Percentiles rank a stretch among this genome's conserved stretches.
Conservation (phyloP, 495 filamentous ascomycete species). For the Pseudoneurospora amorphoporcata region DNA sequence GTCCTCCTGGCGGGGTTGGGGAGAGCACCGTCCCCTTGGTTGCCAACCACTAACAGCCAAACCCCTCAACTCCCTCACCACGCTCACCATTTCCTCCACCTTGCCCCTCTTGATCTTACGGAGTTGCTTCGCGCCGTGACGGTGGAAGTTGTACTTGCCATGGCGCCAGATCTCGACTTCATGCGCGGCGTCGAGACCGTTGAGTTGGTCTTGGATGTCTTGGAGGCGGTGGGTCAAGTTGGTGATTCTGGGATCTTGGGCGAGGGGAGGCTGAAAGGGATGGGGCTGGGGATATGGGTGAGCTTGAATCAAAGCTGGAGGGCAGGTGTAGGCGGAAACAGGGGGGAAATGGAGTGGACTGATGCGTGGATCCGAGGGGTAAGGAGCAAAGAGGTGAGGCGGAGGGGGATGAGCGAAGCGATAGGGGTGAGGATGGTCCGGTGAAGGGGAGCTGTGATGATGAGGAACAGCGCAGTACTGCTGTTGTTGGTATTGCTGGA, state of each 20-base stretch:
- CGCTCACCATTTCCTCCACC: not conserved
- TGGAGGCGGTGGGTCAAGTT: not conserved
- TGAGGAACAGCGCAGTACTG: not conserved
- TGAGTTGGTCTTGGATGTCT: not conserved
- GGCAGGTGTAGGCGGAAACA: not conserved
- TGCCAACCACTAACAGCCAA: not conserved
- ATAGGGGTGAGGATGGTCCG: not conserved
- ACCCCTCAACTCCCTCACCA: not conserved
- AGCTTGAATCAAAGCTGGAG: no score
- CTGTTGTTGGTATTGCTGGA: not conserved
- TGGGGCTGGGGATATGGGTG: not conserved
- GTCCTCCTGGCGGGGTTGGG: not conserved
- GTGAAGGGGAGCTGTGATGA: not conserved
- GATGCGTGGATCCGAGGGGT: not conserved
- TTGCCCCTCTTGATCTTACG: not conserved
- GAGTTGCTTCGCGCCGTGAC: not conserved
- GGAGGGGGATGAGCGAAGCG: not conserved
- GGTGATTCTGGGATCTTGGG: not conserved
- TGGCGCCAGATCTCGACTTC: not conserved
- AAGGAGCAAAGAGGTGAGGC: not conserved
- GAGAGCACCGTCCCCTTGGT: not conserved
- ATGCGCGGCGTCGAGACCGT: not conserved
- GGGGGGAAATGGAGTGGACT: not conserved
- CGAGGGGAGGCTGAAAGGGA: no score
- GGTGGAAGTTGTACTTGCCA: not conserved